Evolutionary conservation across 164 flowering plant species (phyloP), one percentile per base, ranked within the genome.

Genomic region (Cinnamomum chago): DNA sequence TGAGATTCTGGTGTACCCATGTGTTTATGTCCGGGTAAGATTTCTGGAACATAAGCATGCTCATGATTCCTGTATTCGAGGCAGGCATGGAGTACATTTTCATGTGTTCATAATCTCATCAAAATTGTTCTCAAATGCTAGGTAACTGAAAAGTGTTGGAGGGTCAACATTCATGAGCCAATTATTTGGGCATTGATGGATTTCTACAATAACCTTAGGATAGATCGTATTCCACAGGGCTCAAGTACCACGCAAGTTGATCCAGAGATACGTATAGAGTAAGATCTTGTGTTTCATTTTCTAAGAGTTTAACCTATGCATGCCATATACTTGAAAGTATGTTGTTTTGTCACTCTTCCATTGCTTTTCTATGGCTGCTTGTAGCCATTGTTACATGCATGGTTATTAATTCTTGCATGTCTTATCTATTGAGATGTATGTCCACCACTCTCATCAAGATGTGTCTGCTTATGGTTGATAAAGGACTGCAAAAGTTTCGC

Each of bases 231-330:
- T 67, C 93, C 95, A 30, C 81, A 82, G 67, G 86, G 81, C 78
- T 85, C 98, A 24, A 82, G 71, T 74, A 84, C 84, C 71, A 79
- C 91, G 35, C 86, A 90, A 88, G 94, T 88, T 86, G 99, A 95
- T 84, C 99, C 99, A 75, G 99, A 93, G 84, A 88, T 95, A 86
- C 90, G 88, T 9, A 76, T 95, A 28, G 90, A 88, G 99, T 95
- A 89, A 85, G 95, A 78, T 67, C 75, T 15, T 20, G n/a, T 55
- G 60, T 55, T 55, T 55, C 60, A 55, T 55, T 55, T 55, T 55
- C 60, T 55, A 55, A 18, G n/a, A 55, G 60, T 2, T 15, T 55
- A 20, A 55, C n/a, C 47, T 40, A 40, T 40, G 47, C 47, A 40
- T 40, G 47, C 47, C 11, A 40, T 40, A 40, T 40, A 40, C 10